phyloP scores from a whole-genome alignment of 2,329 filamentous ascomycete species.

The Fusarium dlaminii region DNA sequence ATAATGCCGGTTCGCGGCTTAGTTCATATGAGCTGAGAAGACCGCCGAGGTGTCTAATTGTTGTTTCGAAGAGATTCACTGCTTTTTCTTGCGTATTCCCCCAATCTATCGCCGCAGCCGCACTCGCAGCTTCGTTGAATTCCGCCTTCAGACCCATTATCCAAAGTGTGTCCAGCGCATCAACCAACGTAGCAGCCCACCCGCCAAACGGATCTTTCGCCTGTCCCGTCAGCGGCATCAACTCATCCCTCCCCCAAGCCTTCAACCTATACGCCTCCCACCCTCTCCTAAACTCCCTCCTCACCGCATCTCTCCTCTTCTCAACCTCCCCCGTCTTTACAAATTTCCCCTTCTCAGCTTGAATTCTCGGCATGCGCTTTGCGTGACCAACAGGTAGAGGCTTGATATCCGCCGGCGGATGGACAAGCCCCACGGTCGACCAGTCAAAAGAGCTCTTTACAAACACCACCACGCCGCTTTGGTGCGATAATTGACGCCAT shows the following conservation, averaged over 20 bases:
- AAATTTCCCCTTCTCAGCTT: conserved; percentile 42
- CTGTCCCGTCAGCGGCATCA: conserved; percentile 58
- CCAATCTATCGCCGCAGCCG: conserved; percentile 62
- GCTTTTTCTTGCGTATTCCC: conserved; percentile 54
- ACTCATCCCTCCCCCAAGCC: conserved; percentile 65
- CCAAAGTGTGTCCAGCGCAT: conserved; percentile 69
- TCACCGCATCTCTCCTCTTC: conserved; percentile 51
- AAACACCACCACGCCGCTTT: conserved; percentile 22
- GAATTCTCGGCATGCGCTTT: conserved; percentile 44
- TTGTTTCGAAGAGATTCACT: conserved; percentile 65
- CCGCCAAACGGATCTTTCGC: conserved; percentile 61
- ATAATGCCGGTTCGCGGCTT: conserved; percentile 54
- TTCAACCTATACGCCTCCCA: conserved; percentile 61
- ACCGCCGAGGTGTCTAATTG: conserved; percentile 63
- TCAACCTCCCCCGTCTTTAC: conserved; percentile 27
- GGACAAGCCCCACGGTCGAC: conserved; percentile 39
- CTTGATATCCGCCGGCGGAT: conserved; percentile 46
- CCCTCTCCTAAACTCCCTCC: conserved; percentile 51
- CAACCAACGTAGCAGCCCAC: conserved; percentile 69
- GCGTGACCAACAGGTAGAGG: conserved; percentile 42
- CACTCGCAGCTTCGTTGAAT: conserved; percentile 59
- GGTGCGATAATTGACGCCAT: conserved; percentile 3
- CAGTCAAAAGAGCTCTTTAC: conserved; percentile 46
- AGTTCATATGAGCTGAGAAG: conserved; percentile 62
- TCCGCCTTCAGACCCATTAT: conserved; percentile 68